Conservation (phyloP, 1,284 basidiomycete genomes). For the Stygiomarasmius scandens region DNA sequence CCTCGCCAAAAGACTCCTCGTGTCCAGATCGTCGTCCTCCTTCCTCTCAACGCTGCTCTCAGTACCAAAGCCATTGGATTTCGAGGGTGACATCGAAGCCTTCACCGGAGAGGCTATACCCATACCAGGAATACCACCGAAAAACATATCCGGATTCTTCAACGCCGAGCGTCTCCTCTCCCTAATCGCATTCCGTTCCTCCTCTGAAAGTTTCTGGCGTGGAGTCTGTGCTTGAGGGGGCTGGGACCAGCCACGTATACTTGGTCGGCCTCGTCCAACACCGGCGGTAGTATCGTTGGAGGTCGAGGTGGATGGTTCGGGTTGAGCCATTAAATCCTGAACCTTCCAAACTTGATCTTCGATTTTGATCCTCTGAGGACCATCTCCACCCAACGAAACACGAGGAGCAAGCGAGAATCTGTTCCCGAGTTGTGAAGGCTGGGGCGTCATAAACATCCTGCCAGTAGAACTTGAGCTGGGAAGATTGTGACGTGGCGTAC, state of each 20-base stretch:
- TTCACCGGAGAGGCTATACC: no score
- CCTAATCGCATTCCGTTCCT: slow-evolving; percentile 12
- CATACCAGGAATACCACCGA: slow-evolving; percentile 15
- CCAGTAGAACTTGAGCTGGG: no score
- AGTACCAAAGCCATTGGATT: slow-evolving; percentile 13
- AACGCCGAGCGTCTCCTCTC: slow-evolving; percentile 14
- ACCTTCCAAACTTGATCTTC: slow-evolving; percentile 57
- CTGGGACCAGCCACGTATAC: no score
- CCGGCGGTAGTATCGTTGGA: no score
- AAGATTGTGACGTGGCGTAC: no score
- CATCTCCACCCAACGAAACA: slow-evolving; percentile 41
- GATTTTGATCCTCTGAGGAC: slow-evolving; percentile 44
- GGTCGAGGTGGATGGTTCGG: slow-evolving; percentile 5
- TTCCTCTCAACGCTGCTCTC: slow-evolving; percentile 24
- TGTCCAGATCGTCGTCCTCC: slow-evolving; percentile 47
- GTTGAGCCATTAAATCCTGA: slow-evolving; percentile 52
- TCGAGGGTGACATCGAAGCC: no score
- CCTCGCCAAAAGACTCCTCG: slow-evolving; percentile 54
- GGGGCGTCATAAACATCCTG: no score
- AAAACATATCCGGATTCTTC: slow-evolving; percentile 9
- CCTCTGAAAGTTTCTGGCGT: slow-evolving; percentile 12
- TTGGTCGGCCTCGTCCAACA: no score
- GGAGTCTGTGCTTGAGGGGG: no score
- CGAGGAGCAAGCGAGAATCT: slow-evolving; percentile 22
- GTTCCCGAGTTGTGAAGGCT: no score